A percentile compares a stretch with the other conserved stretches of the same genome.
These are phyloP conservation scores for Fraxinus quadrangulata DNA, from an alignment of 257 asterid genomes.

Conservation along the genomic window DNA sequence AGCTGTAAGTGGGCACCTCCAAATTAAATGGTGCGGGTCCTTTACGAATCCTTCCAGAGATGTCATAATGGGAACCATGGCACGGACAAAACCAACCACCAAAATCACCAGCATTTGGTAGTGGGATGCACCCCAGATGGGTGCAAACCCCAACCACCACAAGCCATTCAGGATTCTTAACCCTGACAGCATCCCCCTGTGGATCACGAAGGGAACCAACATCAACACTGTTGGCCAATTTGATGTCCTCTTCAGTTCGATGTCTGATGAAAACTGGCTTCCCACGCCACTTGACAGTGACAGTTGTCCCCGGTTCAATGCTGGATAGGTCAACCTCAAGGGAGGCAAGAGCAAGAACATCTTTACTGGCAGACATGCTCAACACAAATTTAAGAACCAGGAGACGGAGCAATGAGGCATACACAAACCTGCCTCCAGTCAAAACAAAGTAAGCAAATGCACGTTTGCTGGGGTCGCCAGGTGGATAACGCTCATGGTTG, in stretches of 20 bases:
- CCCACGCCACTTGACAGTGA: slow-evolving; percentile 98
- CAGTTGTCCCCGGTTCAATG: slow-evolving; percentile 91
- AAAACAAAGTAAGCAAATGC: slow-evolving; percentile 89
- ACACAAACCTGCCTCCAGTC: slow-evolving; percentile 93
- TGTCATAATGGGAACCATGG: slow-evolving; percentile 91
- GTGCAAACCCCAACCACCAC: slow-evolving; percentile 90
- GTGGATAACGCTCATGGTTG: slow-evolving; percentile 91
- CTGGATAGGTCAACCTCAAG: slow-evolving; percentile 93
- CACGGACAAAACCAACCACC: slow-evolving; percentile 99
- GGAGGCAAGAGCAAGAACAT: slow-evolving; percentile 92
- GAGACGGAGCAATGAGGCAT: slow-evolving; percentile 90
- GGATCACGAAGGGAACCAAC: slow-evolving; percentile 77
- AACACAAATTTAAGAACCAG: slow-evolving; percentile 78
- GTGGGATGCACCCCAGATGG: slow-evolving; percentile 90
- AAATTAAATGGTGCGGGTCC: slow-evolving; percentile 91
- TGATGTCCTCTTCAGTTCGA: slow-evolving; percentile 78
- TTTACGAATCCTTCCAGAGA: slow-evolving; percentile 91
- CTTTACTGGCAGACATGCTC: slow-evolving; percentile 98
- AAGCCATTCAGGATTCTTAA: slow-evolving; percentile 91
- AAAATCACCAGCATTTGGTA: slow-evolving; percentile 96
- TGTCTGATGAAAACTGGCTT: slow-evolving; percentile 94
- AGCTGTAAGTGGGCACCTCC: slow-evolving; percentile 86
- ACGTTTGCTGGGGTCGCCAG: slow-evolving; percentile 94
- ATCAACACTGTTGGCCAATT: slow-evolving; percentile 79
- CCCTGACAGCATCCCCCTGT: slow-evolving; percentile 86